These are phyloP conservation scores for Panicum miliaceum DNA, from an alignment of 176 grass and related monocot genomes.

Conservation along the genomic window DNA sequence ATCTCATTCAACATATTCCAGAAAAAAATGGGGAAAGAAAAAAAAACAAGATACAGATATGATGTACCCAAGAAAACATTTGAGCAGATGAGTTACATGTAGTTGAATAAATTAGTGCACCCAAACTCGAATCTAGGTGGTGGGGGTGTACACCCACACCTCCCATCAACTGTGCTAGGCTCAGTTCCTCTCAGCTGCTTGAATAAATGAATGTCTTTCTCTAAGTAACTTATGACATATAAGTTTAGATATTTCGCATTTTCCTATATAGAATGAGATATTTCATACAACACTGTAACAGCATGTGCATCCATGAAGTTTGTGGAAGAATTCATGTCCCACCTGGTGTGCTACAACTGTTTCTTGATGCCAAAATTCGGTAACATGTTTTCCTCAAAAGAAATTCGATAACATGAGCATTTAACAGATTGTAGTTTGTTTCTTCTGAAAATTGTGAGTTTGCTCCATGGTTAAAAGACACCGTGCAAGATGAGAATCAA, in stretches of 20 bases:
- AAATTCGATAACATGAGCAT: no score
- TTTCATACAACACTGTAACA: slow-evolving; percentile 5
- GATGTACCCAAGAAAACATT: slow-evolving; percentile 9
- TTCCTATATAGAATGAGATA: not conserved
- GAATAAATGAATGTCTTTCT: not conserved
- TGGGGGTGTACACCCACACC: not conserved
- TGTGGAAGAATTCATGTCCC: not conserved
- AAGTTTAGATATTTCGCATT: slow-evolving; percentile 17
- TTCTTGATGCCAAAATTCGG: not conserved
- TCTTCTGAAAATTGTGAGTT: not conserved
- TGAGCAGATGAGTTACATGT: slow-evolving; percentile 12
- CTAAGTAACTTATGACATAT: not conserved
- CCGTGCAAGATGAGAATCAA: not conserved
- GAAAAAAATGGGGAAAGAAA: not conserved
- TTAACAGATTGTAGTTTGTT: not conserved
- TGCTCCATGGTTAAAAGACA: not conserved
- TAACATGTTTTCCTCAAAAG: no score
- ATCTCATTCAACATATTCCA: not conserved
- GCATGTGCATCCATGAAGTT: slow-evolving; percentile 8
- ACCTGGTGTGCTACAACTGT: not conserved
- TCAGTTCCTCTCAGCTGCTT: not conserved
- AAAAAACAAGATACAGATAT: not conserved
- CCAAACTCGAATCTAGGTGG: not conserved
- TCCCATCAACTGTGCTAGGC: not conserved
- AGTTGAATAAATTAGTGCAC: not conserved